Conservation (phyloP, 768 basidiomycete species). For the Pisolithus orientalis region DNA sequence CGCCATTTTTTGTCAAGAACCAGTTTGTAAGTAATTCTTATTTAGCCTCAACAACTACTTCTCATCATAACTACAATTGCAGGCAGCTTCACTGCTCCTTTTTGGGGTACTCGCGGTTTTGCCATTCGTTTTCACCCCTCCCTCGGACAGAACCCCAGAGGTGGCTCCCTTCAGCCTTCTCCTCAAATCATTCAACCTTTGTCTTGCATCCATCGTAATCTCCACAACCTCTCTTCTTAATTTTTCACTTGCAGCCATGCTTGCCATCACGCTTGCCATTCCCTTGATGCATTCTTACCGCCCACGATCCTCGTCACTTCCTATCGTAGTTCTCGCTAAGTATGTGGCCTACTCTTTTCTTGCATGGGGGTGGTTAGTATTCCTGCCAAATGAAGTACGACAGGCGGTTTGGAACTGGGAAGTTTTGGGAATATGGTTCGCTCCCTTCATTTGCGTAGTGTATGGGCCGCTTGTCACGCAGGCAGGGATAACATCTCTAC, state of each 20-base stretch:
- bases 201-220: conserved; percentile 80
- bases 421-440: conserved; percentile 74
- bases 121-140: conserved; percentile 29
- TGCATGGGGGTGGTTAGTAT: conserved; percentile 54
- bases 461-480: conserved; percentile 73
- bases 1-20: conserved; percentile 37
- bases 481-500: conserved; percentile 51
- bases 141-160: conserved; percentile 20
- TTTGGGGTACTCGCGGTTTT: conserved; percentile 26
- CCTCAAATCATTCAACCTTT: conserved; percentile 71
- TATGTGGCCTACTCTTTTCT: conserved; percentile 39
- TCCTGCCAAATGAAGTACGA: conserved; percentile 37
- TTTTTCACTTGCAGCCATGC: conserved; percentile 77
- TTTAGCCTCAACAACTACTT: not conserved
- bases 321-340: conserved; percentile 1
- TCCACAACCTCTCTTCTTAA: conserved; percentile 85
- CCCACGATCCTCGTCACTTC: conserved; percentile 21
- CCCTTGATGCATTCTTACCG: conserved; percentile 51
- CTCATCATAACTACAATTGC: conserved; percentile 1
- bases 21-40: conserved; percentile 30
- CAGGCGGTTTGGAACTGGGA: conserved; percentile 72
- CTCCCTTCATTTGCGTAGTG: conserved; percentile 75
- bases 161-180: conserved; percentile 39
- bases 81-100: conserved; percentile 21
- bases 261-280: conserved; percentile 59